These are phyloP conservation scores for Phytopythium helicoides DNA, from an alignment of 352 stramenopile species.

Conservation along the genomic window DNA sequence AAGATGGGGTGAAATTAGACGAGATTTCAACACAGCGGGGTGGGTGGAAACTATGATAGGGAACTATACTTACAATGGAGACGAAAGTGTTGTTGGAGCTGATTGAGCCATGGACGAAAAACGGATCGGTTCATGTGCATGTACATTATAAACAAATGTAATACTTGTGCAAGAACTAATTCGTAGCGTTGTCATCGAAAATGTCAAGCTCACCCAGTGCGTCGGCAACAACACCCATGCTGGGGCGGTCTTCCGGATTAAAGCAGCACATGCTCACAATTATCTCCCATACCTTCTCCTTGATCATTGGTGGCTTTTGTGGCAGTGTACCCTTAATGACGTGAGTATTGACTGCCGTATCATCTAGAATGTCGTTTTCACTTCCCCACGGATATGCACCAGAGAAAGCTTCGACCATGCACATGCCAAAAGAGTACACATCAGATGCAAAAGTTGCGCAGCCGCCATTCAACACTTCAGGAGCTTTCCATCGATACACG, in stretches of 20 bases:
- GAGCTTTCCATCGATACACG: constrained; percentile 19
- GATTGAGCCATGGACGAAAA: no score
- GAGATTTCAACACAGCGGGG: no score
- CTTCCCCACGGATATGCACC: not conserved
- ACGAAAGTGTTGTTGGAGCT: no score
- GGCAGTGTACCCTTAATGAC: not conserved
- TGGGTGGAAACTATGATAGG: no score
- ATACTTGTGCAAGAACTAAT: no score
- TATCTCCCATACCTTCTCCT: not conserved
- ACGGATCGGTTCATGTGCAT: no score
- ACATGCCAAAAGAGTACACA: constrained; percentile 3
- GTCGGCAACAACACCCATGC: not conserved
- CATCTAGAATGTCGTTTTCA: not conserved
- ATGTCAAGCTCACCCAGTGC: no score
- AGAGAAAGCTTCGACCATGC: not conserved
- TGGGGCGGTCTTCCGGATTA: not conserved
- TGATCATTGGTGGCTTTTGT: not conserved
- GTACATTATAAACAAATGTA: no score
- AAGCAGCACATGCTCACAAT: not conserved
- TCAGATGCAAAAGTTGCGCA: not conserved
- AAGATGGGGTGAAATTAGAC: no score
- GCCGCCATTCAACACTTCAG: constrained; percentile 12
- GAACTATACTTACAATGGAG: no score
- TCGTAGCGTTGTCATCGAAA: no score
- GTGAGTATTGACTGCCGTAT: not conserved